phyloP scores from a whole-genome alignment of 164 flowering plant genomes.

The Magnolia changhungtana region DNA sequence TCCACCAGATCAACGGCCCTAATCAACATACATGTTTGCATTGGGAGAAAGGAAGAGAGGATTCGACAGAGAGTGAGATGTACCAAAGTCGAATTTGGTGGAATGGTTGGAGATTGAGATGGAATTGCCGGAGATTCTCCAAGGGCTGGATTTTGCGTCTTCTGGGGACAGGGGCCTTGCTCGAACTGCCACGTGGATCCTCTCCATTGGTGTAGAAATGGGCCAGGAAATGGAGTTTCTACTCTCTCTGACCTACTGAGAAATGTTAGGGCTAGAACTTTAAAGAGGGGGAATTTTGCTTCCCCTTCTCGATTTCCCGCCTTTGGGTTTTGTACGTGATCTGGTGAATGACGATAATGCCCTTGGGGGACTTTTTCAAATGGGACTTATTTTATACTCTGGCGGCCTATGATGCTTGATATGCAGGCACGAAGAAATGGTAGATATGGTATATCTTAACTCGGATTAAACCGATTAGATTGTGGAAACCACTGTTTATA shows the following conservation, averaged over 20 bases:
- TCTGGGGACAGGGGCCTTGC: constrained; percentile 76
- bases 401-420: no score
- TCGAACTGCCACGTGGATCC: constrained; percentile 79
- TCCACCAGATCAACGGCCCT: not conserved
- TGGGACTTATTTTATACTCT: not conserved
- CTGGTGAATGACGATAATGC: not conserved
- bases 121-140: constrained; percentile 74
- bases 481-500: no score
- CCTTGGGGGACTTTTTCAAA: not conserved
- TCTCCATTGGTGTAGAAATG: constrained; percentile 48
- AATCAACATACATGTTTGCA: no score
- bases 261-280: not conserved
- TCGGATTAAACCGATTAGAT: no score
- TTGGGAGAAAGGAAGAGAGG: not conserved
- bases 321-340: not conserved
- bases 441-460: no score
- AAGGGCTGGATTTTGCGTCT: constrained; percentile 72
- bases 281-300: not conserved
- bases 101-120: constrained; percentile 50
- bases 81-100: constrained; percentile 82
- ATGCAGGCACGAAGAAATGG: no score
- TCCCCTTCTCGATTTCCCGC: not conserved
- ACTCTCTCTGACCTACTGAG: not conserved
- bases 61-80: not conserved
- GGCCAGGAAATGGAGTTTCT: not conserved